These are phyloP conservation scores for Colletotrichum siamense DNA, from an alignment of 2,329 filamentous ascomycete genomes.

Conservation along the genomic window DNA sequence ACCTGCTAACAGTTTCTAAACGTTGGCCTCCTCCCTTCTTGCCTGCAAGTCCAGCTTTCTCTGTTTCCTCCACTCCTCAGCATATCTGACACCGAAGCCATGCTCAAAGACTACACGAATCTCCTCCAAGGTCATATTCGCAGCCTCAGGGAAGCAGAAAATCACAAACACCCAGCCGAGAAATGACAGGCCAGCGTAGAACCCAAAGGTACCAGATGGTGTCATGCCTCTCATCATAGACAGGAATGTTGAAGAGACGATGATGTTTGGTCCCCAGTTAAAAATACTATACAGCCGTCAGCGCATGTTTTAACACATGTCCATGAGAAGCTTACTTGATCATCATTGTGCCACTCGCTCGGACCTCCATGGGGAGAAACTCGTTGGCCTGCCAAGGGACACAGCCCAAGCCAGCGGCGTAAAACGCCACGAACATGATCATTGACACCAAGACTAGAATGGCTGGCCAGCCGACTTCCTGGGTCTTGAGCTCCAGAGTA, in stretches of 20 bases:
- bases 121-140: conserved; percentile 60
- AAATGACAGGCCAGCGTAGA: conserved; percentile 55
- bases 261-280: conserved; percentile 53
- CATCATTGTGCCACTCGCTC: conserved; percentile 53
- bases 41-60: conserved; percentile 23
- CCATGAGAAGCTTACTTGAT: conserved; percentile 43
- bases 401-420: conserved; percentile 25
- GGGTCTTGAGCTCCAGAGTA: background rate
- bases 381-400: conserved; percentile 28
- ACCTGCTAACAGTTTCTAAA: background rate
- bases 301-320: too few relatives aligned
- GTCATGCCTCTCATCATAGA: conserved; percentile 54
- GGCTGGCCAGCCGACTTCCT: background rate
- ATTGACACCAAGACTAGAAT: background rate
- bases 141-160: conserved; percentile 59
- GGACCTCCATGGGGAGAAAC: conserved; percentile 42
- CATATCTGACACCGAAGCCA: conserved; percentile 50
- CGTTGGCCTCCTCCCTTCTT: background rate
- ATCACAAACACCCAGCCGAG: conserved; percentile 51
- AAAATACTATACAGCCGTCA: conserved; percentile 30
- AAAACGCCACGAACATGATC: conserved; percentile 28
- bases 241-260: conserved; percentile 55
- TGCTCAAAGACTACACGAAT: conserved; percentile 56
- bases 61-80: conserved; percentile 42
- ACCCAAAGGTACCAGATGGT: conserved; percentile 55